Conservation (phyloP, 2,329 filamentous ascomycete species). For the Diaporthe citri region DNA sequence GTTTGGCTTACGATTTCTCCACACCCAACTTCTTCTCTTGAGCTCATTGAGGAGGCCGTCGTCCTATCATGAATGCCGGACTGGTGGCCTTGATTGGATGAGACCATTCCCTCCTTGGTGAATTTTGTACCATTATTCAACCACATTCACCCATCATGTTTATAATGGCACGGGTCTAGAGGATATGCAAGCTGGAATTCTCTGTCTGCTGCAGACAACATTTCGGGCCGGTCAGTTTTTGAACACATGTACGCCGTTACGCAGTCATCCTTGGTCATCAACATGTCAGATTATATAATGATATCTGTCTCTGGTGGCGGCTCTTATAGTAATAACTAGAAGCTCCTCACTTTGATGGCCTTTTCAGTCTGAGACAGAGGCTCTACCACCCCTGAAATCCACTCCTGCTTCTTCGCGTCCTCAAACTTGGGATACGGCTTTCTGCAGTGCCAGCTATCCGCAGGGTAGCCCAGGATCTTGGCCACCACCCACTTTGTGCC, state of each 20-base stretch:
- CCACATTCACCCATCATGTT: too few relatives aligned
- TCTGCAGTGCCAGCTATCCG: conserved; percentile 64
- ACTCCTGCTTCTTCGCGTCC: conserved; percentile 58
- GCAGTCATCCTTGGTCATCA: neutral
- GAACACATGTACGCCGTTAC: neutral
- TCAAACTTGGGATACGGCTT: conserved; percentile 65
- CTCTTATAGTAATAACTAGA: neutral
- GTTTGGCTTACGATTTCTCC: neutral
- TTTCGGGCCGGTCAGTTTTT: too few relatives aligned
- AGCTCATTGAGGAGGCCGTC: neutral
- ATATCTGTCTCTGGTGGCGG: neutral
- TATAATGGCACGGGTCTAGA: neutral
- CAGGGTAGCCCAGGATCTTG: conserved; percentile 64
- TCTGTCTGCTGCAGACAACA: neutral
- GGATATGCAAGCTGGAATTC: neutral
- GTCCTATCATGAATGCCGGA: neutral
- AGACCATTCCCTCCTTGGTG: neutral
- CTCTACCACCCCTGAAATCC: conserved; percentile 50
- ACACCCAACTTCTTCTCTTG: neutral
- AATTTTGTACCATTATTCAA: too few relatives aligned
- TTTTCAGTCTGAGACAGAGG: conserved; percentile 42
- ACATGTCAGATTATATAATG: neutral
- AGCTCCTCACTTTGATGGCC: conserved; percentile 13
- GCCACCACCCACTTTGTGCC: conserved; percentile 72
- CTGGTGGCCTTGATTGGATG: neutral